Conservation (phyloP, 306 rosid species). For the Cajanus cajan region DNA sequence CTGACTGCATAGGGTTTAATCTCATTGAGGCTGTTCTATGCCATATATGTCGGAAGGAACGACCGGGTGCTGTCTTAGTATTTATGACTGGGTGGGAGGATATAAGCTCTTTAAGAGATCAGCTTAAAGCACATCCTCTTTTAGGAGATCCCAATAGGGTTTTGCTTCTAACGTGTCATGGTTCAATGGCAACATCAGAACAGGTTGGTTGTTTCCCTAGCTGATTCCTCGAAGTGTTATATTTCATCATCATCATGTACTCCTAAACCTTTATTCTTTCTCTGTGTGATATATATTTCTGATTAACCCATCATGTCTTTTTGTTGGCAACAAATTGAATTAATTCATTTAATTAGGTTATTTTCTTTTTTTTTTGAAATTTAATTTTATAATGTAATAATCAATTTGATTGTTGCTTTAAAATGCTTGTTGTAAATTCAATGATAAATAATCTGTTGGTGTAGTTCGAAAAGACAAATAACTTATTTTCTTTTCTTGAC, state of each 20-base stretch:
- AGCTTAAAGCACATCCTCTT: conserved; percentile 92
- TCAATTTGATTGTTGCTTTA: conserved; percentile 3
- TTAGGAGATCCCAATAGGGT: conserved; percentile 96
- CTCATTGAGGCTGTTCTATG: conserved; percentile 94
- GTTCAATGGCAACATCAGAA: conserved; percentile 96
- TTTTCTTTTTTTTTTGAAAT: background rate
- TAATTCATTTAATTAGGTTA: background rate
- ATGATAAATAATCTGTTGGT: background rate
- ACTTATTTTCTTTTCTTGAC: background rate
- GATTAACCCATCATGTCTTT: background rate
- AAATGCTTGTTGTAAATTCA: background rate
- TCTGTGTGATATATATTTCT: conserved; percentile 12
- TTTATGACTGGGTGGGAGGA: conserved; percentile 99
- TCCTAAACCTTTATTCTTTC: background rate
- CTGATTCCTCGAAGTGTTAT: background rate
- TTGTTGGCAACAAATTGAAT: conserved; percentile 7
- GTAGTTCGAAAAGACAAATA: background rate
- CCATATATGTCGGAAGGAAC: conserved; percentile 94
- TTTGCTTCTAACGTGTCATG: conserved; percentile 89
- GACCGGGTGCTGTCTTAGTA: conserved; percentile 90
- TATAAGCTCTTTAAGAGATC: conserved; percentile 89
- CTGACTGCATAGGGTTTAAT: conserved; percentile 93
- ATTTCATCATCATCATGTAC: background rate
- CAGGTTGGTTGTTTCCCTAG: conserved; percentile 59
- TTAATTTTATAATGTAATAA: background rate